Evolutionary conservation across 2,329 filamentous ascomycete species (phyloP).

Genomic region (Pseudocercospora crystallina): DNA sequence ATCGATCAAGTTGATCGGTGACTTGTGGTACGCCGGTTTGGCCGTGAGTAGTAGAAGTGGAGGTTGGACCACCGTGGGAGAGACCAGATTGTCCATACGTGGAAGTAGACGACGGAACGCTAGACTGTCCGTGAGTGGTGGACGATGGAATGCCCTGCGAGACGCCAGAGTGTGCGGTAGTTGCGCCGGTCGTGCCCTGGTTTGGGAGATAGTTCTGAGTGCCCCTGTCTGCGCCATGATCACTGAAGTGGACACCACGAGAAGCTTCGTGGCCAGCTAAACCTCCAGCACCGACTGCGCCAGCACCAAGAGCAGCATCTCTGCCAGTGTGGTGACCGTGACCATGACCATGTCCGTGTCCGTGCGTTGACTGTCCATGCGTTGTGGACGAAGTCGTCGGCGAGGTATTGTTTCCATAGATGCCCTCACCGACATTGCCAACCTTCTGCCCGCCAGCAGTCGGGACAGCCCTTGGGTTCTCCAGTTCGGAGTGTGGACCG

Average conservation of each 20-base stretch:
- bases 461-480: conserved; percentile 31
- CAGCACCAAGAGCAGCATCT: conserved; percentile 6
- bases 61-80: conserved; percentile 2
- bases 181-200: too few species aligned
- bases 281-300: background rate
- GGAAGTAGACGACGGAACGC: too few species aligned
- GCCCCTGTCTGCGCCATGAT: too few species aligned
- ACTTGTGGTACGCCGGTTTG: background rate
- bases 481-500: conserved; percentile 17
- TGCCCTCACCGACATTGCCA: conserved; percentile 17
- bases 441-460: conserved; percentile 29
- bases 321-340: conserved; percentile 11
- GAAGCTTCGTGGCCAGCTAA: too few species aligned
- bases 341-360: conserved; percentile 4
- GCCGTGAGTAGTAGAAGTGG: background rate
- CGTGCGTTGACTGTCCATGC: background rate
- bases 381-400: background rate
- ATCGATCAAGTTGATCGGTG: too few species aligned
- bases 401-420: background rate
- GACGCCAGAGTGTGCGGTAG: too few species aligned
- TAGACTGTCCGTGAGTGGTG: too few species aligned
- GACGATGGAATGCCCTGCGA: too few species aligned
- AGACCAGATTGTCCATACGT: too few species aligned
- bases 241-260: too few species aligned
- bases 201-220: too few species aligned